These are phyloP conservation scores for Tetracladium marchalianum DNA, from an alignment of 495 filamentous ascomycete species.

Conservation along the genomic window DNA sequence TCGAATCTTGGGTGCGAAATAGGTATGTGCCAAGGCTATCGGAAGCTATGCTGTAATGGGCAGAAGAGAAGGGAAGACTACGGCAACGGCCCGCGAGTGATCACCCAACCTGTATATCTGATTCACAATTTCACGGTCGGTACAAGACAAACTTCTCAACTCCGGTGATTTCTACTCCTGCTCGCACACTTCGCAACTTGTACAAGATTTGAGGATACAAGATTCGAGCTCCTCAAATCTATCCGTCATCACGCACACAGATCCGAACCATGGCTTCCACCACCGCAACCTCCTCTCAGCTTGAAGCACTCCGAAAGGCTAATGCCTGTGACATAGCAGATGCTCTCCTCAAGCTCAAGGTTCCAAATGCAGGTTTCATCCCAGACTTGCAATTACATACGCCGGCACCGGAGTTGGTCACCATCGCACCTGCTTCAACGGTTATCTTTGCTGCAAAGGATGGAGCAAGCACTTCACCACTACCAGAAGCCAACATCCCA, in stretches of 20 bases:
- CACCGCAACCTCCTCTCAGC: background rate
- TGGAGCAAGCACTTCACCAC: background rate
- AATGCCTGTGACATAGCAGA: slow-evolving; percentile 46
- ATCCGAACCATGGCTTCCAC: slow-evolving; percentile 1
- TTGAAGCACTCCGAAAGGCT: slow-evolving; percentile 8
- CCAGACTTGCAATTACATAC: slow-evolving; percentile 37
- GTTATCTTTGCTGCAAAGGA: slow-evolving; percentile 49
- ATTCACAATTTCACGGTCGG: no score
- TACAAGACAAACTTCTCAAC: no score
- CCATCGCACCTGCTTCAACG: slow-evolving; percentile 50
- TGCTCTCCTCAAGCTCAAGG: slow-evolving; percentile 50
- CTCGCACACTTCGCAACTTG: background rate
- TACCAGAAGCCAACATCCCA: slow-evolving; percentile 25
- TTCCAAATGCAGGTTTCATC: slow-evolving; percentile 48
- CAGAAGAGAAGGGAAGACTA: no score
- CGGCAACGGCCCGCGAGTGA: no score
- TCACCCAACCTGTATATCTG: no score
- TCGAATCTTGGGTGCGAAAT: no score
- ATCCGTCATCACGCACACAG: background rate
- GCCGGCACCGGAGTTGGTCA: slow-evolving; percentile 2
- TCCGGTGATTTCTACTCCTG: no score
- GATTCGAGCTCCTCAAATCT: background rate
- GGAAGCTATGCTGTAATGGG: no score
- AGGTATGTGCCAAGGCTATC: no score
- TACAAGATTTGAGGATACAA: background rate